Evolutionary conservation across 495 filamentous ascomycete genomes (phyloP), one percentile per base, ranked within the genome.

Genomic region (Penicillium riverlandense): DNA sequence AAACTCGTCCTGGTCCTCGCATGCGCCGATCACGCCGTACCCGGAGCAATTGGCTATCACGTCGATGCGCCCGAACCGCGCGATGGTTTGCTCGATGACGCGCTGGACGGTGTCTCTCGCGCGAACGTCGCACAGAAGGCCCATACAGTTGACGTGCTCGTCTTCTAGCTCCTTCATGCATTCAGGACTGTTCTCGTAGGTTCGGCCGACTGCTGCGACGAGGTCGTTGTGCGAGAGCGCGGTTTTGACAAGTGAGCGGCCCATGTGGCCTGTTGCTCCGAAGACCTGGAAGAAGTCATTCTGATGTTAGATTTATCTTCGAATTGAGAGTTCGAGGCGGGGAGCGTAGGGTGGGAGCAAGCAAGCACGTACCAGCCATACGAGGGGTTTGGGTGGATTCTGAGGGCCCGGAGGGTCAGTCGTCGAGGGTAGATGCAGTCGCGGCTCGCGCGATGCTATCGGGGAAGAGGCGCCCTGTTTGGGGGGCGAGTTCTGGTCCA

Each of bases 211-310:
- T 11, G 90, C 88, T 8, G 83, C 79, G 47, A 96, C 90, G n/a
- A 86, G 75, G 54, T 98, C 92, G 46, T 84, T 82, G 51, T 88
- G 81, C 15, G 79, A 69, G n/a, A 97, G 74, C 13, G 82, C 85
- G 29, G 77, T 80, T 49, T 88, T 88, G 37, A 88, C 86, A 15
- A 98, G 79, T 9, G 85, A 91, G 40, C 90, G 86, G 49, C 92
- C 92, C 72, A 97, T 94, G 55, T 98, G 92, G 41, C 92, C 92
- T 5, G 90, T 96, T 35, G 88, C 89, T 35, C 92, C 92, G 63
- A 96, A 98, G 49, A 98, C 75, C 84, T 90, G 39, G 11, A 29
- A 8, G 10, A 36, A 27, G 11, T 0, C 11, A 5, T 38, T 29
- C 52, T 47, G 48, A 43, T 34, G 33, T 35, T 31, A 13, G 29